These are phyloP conservation scores for Pelagophyceae sp. DNA, from an alignment of 352 stramenopile genomes.

Conservation along the genomic window DNA sequence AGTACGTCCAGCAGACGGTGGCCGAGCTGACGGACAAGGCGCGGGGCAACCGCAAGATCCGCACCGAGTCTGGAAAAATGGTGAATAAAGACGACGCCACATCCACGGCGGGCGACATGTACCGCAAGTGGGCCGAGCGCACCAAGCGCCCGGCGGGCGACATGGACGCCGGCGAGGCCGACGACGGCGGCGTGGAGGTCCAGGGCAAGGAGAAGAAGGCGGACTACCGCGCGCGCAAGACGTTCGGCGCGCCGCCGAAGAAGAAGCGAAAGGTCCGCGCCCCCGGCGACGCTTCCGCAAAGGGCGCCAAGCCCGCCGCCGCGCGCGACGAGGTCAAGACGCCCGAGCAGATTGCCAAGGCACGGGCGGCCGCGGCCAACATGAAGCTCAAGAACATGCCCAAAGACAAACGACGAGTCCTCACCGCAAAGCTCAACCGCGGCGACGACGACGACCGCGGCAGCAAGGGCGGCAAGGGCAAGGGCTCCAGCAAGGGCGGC, in stretches of 20 bases:
- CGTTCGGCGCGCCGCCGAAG: no score
- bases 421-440: background rate
- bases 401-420: background rate
- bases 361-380: no score
- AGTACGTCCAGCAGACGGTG: slow-evolving; percentile 83
- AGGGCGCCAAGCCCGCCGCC: background rate
- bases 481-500: background rate
- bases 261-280: background rate
- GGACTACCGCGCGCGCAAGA: background rate
- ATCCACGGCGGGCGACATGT: slow-evolving; percentile 60
- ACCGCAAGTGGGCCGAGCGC: slow-evolving; percentile 81
- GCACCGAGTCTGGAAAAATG: slow-evolving; percentile 35
- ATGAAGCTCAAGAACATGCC: background rate
- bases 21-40: slow-evolving; percentile 59
- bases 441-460: no score
- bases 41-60: slow-evolving; percentile 62
- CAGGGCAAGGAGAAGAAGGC: background rate
- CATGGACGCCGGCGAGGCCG: background rate
- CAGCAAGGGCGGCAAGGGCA: background rate
- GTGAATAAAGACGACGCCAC: background rate
- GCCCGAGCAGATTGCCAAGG: background rate
- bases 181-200: background rate
- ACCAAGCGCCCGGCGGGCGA: slow-evolving; percentile 5
- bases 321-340: background rate
- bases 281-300: background rate